Evolutionary conservation across 768 basidiomycete species (phyloP), one percentile per base, ranked within the genome.

Genomic region (Naganishia friedmannii): DNA sequence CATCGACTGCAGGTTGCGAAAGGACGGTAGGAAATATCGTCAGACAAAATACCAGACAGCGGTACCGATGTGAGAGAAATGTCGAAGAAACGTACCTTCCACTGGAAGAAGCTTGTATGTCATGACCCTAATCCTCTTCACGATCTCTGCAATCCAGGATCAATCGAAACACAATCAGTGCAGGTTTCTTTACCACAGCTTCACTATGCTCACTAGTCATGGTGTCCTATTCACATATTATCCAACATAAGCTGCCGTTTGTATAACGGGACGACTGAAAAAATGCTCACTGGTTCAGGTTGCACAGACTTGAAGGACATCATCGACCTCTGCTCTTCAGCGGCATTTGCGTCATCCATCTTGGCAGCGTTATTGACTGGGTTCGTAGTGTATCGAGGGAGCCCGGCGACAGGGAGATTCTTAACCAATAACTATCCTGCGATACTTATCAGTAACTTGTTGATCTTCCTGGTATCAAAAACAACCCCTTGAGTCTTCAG

Each of bases 51-150:
- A 23, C 3, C 21, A 39, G 66, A 15, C 3, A 8, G 7, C 5
- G 5, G 17, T 10, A 5, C 4, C 26, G 2, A 48, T 32, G 31
- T 7, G 31, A 17, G 3, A 13, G 13, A 19, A 17, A 12, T n/a
- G 34, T 26, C 9, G 12, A n/a, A 29, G 28, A 21, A 91, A 55
- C 54, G 54, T 26, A 45, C 60, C 60, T 81, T 94, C 88, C 10
- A 92, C 84, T 10, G 93, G 93, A 2, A 96, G 84, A 5, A 96
- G 84, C 54, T 83, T 85, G 67, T 90, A 79, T 2, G 89, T 90
- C 74, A 96, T 83, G 2, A 89, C 86, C 60, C 91, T 86, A 65
- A 94, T 83, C 48, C 93, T 87, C 74, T 86, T 89, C 42, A 93
- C 86, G 60, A 96, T 87, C 77, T 90, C 93, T 93, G 73, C 19